phyloP scores from a whole-genome alignment of 441 rosid species.

The Euphorbia corollata region DNA sequence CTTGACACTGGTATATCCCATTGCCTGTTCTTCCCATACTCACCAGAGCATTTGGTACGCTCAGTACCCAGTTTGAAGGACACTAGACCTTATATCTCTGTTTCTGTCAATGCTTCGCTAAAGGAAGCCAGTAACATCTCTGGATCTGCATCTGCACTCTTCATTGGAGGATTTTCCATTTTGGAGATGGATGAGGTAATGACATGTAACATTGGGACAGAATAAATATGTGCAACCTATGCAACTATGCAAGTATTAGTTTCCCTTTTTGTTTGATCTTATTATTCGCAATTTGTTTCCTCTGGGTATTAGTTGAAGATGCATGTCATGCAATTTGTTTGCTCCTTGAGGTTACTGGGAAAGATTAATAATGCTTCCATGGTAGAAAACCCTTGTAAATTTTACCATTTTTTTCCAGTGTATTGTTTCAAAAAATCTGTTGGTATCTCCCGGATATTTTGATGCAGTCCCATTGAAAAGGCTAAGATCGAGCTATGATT shows the following conservation, averaged over 20 bases:
- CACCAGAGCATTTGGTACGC: constrained; percentile 76
- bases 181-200: constrained; percentile 58
- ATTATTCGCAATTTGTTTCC: not conserved
- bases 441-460: not conserved
- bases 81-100: constrained; percentile 49
- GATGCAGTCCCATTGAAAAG: not conserved
- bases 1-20: constrained; percentile 42
- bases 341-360: not conserved
- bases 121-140: constrained; percentile 50
- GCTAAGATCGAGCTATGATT: not conserved
- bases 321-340: not conserved
- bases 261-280: not conserved
- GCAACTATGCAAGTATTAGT: not conserved
- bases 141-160: constrained; percentile 79
- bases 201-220: not conserved
- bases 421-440: not conserved
- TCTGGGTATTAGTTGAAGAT: not conserved
- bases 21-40: constrained; percentile 85
- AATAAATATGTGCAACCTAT: constrained; percentile 13
- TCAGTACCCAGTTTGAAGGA: constrained; percentile 48
- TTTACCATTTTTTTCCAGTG: not conserved
- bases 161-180: constrained; percentile 83
- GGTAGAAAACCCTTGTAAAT: not conserved
- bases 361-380: not conserved
- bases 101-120: constrained; percentile 56